Conservation (phyloP, 305 asterid genomes). For the Striga hermonthica region DNA sequence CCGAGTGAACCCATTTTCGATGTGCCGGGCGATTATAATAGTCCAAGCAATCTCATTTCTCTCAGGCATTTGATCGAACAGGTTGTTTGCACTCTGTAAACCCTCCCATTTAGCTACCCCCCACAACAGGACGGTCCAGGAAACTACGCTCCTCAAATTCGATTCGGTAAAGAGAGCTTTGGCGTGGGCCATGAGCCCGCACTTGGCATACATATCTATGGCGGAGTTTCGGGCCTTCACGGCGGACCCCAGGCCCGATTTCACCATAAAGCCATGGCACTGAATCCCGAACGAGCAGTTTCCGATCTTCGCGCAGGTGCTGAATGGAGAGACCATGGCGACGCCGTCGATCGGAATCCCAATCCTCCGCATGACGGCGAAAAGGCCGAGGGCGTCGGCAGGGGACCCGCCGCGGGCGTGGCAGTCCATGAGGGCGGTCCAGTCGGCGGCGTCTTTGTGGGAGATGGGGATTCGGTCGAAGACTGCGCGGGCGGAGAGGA, state of each 20-base stretch:
- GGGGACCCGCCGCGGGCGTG: slow-evolving; percentile 43
- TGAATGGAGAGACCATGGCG: slow-evolving; percentile 54
- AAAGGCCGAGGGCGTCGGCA: slow-evolving; percentile 44
- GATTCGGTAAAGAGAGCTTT: slow-evolving; percentile 52
- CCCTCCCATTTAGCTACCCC: slow-evolving; percentile 65
- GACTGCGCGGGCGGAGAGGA: slow-evolving; percentile 49
- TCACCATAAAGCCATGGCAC: slow-evolving; percentile 51
- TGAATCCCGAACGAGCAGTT: slow-evolving; percentile 50
- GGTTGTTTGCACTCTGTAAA: slow-evolving; percentile 42
- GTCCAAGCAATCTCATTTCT: slow-evolving; percentile 69
- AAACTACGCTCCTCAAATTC: slow-evolving; percentile 52
- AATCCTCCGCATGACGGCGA: slow-evolving; percentile 46
- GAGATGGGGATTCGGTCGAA: slow-evolving; percentile 60
- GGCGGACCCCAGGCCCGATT: slow-evolving; percentile 49
- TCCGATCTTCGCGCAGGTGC: slow-evolving; percentile 57
- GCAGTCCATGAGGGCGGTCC: slow-evolving; percentile 72
- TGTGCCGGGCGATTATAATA: slow-evolving; percentile 47
- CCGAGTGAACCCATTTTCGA: slow-evolving; percentile 46
- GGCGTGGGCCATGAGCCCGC: slow-evolving; percentile 48
- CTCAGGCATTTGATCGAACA: slow-evolving; percentile 70
- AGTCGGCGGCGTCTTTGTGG: slow-evolving; percentile 60
- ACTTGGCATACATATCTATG: slow-evolving; percentile 72
- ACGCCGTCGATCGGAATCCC: slow-evolving; percentile 48
- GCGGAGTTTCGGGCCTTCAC: slow-evolving; percentile 58
- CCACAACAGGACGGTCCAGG: slow-evolving; percentile 75